phyloP scores from a whole-genome alignment of 2,329 filamentous ascomycete species.

The Diplodia mutila region DNA sequence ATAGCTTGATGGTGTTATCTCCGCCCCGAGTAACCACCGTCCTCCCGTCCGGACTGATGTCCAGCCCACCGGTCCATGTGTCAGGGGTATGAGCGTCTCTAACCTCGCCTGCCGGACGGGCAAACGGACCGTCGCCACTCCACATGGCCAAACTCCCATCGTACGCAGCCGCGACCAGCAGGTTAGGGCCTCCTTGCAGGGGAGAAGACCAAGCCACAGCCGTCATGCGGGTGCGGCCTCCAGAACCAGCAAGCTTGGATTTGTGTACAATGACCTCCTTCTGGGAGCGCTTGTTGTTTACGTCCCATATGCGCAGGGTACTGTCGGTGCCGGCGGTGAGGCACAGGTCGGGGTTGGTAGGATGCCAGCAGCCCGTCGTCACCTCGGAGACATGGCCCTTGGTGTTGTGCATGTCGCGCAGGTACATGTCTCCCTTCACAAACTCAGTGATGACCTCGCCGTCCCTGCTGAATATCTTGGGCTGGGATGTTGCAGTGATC shows the following conservation, averaged over 20 bases:
- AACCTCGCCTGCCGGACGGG: conserved; percentile 80
- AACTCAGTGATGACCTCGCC: conserved; percentile 86
- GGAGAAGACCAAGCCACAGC: conserved; percentile 83
- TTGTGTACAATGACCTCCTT: conserved; percentile 96
- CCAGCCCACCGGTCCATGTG: conserved; percentile 90
- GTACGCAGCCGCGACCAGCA: conserved; percentile 80
- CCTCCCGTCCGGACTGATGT: conserved; percentile 87
- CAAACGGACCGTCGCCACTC: conserved; percentile 83
- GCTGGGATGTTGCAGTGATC: conserved; percentile 85
- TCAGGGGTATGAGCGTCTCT: conserved; percentile 78
- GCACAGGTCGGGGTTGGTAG: conserved; percentile 79
- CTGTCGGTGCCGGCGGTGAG: conserved; percentile 94
- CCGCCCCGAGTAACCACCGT: conserved; percentile 90
- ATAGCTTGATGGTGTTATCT: conserved; percentile 91
- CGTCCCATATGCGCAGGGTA: conserved; percentile 94
- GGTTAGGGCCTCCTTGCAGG: conserved; percentile 57
- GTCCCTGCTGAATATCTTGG: conserved; percentile 86
- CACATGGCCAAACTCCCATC: conserved; percentile 94
- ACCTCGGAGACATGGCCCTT: conserved; percentile 95
- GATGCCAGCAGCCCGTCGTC: conserved; percentile 88
- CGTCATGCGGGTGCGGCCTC: conserved; percentile 91
- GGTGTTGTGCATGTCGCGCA: conserved; percentile 95
- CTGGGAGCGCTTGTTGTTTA: conserved; percentile 86
- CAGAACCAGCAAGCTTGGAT: conserved; percentile 83
- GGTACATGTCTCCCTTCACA: conserved; percentile 97